Percentiles rank a stretch among this genome's conserved stretches.
phyloP scores from a whole-genome alignment of 169 alveolate genomes.

The Eimeria praecox region DNA sequence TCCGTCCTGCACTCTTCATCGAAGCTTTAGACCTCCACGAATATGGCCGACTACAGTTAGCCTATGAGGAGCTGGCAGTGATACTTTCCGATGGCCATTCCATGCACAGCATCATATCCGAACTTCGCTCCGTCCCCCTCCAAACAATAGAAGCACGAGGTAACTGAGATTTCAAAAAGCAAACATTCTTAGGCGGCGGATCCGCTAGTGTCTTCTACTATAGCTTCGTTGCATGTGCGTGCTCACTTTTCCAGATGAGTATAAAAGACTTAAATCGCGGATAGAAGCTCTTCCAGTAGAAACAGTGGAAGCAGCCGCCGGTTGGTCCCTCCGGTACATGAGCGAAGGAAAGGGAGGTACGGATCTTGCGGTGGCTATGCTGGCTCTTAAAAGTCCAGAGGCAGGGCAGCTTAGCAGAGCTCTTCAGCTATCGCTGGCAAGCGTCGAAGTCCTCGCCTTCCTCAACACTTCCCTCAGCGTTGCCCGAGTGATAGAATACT shows the following conservation, averaged over 20 bases:
- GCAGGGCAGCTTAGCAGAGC: constrained; percentile 57
- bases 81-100: constrained; percentile 49
- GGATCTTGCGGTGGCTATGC: constrained; percentile 49
- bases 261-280: constrained; percentile 11
- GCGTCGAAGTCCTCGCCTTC: constrained; percentile 56
- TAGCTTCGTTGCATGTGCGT: background rate
- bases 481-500: constrained; percentile 37
- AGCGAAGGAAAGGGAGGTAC: constrained; percentile 65
- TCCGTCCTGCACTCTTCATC: constrained; percentile 12
- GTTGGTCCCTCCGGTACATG: constrained; percentile 63
- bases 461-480: constrained; percentile 44
- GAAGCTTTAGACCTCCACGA: constrained; percentile 15
- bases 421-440: constrained; percentile 25
- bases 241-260: constrained; percentile 29
- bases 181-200: background rate
- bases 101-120: constrained; percentile 47
- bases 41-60: constrained; percentile 40
- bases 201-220: background rate
- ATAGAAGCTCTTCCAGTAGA: constrained; percentile 25
- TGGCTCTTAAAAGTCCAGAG: constrained; percentile 44
- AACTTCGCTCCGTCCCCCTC: constrained; percentile 47
- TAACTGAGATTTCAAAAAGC: background rate
- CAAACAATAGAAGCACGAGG: constrained; percentile 64
- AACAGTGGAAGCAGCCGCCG: constrained; percentile 64
- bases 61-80: constrained; percentile 44